Evolutionary conservation across 2,329 filamentous ascomycete genomes (phyloP), one percentile per base, ranked within the genome.

Genomic region (Plectosphaerella sp.): DNA sequence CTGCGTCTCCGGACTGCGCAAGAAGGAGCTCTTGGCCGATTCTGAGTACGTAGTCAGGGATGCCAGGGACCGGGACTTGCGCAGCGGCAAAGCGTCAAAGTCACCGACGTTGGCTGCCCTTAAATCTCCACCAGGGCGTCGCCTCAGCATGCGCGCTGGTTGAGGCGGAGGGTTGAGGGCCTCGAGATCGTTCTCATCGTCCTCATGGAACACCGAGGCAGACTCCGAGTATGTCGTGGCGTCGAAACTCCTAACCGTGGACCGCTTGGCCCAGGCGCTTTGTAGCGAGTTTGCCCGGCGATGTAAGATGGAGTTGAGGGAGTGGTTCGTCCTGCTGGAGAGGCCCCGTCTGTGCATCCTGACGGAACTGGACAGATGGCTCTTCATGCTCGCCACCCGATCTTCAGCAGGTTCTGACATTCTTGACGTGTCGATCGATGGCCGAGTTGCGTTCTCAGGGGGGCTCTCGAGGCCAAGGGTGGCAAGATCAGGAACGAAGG

Each of bases 71-170:
- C 72, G 76, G 15, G 82, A 81, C 62, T 75, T 75, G 50, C 77
- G 74, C 41, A 83, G 60, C 2, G 71, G 68, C 14, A 70, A 62
- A 9, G 69, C 63, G 45, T 85, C 80, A 4, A 86, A 65, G 33
- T 89, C 85, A 41, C 80, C 79, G 28, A 86, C 80, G 54, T 86
- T 86, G 37, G 82, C 86, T 15, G 84, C 86, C 56, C 86, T 80
- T 47, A 94, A 70, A 64, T 93, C 84, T 35, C 89, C 88, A 47
- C 89, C 89, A 7, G 88, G 89, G 14, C 86, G 79, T 63, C 89
- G 77, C 54, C 89, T 79, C 55, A 94, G 76, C 42, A 86, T 76
- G 45, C 85, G 80, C 7, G 81, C 69, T n/a, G 83, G 82, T 18
- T 72, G 70, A 1, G 79, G 76, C 41, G 16, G n/a, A n/a, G 41